Evolutionary conservation across 805 yeast species (phyloP).

Genomic region (Torulaspora franciscae): DNA sequence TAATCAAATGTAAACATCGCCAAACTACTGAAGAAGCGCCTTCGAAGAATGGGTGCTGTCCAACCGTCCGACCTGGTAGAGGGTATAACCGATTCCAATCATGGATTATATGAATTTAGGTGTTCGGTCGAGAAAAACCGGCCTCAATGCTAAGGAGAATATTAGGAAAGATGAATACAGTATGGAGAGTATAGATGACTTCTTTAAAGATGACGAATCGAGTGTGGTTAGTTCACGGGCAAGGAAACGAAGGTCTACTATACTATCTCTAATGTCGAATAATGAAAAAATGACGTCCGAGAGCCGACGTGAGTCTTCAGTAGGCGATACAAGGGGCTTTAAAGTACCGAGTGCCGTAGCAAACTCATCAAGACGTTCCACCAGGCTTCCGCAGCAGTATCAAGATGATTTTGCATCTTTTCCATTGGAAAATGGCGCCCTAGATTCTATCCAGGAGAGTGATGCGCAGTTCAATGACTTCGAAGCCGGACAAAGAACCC

Average conservation of each 20-base stretch:
- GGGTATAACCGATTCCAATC: background rate
- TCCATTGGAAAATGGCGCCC: background rate
- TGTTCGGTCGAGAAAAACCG: constrained; percentile 60
- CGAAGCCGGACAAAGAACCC: background rate
- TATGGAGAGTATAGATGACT: constrained; percentile 66
- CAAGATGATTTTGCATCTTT: constrained; percentile 8
- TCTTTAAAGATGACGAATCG: constrained; percentile 49
- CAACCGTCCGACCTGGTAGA: too few relatives aligned
- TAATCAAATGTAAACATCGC: too few relatives aligned
- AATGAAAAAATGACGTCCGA: background rate
- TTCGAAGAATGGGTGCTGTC: background rate
- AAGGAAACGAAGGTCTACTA: constrained; percentile 24
- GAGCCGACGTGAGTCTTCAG: constrained; percentile 1
- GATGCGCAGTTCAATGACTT: background rate
- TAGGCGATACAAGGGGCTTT: background rate
- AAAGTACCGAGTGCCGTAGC: constrained; percentile 3
- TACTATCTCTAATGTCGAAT: constrained; percentile 10
- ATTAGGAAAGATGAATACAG: constrained; percentile 53
- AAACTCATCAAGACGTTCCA: constrained; percentile 1
- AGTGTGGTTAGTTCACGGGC: constrained; percentile 16
- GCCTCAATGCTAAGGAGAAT: constrained; percentile 45
- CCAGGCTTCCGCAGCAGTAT: constrained; percentile 1
- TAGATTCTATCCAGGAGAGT: constrained; percentile 4
- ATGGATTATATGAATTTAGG: constrained; percentile 51
- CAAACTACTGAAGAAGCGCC: background rate